Conservation (phyloP, 2,329 filamentous ascomycete species). For the Lachnum nothofagi region DNA sequence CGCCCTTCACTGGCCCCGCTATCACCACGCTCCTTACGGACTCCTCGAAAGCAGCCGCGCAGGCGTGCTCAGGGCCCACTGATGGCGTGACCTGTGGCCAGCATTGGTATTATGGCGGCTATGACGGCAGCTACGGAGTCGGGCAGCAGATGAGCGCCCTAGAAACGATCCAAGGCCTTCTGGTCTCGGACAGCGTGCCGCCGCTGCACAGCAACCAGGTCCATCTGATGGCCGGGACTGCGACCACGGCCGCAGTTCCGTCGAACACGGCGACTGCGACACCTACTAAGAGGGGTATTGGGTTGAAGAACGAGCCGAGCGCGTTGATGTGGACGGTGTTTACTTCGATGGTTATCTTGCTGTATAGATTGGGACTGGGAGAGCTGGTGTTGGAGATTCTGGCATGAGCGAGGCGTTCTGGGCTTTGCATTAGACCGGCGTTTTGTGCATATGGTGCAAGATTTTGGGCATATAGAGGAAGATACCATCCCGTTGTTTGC, state of each 20-base stretch:
- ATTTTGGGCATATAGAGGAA: too few species aligned
- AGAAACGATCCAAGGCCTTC: conserved; percentile 56
- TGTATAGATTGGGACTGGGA: neutral
- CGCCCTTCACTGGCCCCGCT: conserved; percentile 47
- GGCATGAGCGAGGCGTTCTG: too few species aligned
- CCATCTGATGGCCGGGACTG: conserved; percentile 16
- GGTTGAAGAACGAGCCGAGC: too few species aligned
- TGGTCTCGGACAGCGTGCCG: conserved; percentile 40
- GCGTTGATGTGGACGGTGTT: too few species aligned
- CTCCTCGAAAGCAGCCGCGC: conserved; percentile 51
- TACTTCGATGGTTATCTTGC: neutral
- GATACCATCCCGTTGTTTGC: too few species aligned
- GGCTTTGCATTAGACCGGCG: too few species aligned
- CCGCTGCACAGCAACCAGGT: conserved; percentile 34
- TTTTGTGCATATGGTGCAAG: too few species aligned
- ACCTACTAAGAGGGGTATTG: too few species aligned
- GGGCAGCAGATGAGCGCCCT: conserved; percentile 63
- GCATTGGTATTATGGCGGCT: conserved; percentile 56
- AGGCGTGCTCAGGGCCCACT: conserved; percentile 51
- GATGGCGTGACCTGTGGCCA: conserved; percentile 50
- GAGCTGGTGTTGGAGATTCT: too few species aligned
- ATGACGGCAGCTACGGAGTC: conserved; percentile 50
- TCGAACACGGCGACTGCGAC: too few species aligned
- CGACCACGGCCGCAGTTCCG: too few species aligned
- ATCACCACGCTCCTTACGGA: conserved; percentile 46